A percentile compares a stretch with the other conserved stretches of the same genome.
Conservation (phyloP, 352 stramenopile genomes). For the Globisporangium canariense region DNA sequence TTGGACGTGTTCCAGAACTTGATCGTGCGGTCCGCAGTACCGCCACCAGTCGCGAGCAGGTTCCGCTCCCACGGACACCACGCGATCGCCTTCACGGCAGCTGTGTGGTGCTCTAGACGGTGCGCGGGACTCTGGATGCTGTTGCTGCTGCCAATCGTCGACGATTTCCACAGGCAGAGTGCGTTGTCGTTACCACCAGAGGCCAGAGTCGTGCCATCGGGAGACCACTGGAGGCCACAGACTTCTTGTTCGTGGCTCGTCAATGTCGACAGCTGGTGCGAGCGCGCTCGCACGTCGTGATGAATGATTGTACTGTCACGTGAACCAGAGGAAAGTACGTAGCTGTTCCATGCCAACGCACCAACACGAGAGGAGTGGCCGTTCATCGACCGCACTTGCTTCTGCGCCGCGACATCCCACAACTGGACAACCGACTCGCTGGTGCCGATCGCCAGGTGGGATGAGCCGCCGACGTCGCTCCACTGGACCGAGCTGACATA, state of each 20-base stretch:
- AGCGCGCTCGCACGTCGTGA: conserved; percentile 61
- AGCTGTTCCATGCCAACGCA: conserved; percentile 96
- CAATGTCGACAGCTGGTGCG: conserved; percentile 90
- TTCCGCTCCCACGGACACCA: conserved; percentile 99
- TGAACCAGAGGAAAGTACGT: conserved; percentile 91
- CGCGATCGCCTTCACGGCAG: conserved; percentile 97
- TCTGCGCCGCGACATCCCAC: conserved; percentile 94
- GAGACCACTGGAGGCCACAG: conserved; percentile 96
- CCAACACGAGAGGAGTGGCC: conserved; percentile 93
- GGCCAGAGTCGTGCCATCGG: conserved; percentile 93
- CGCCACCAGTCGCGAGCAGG: conserved; percentile 95
- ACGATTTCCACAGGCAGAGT: conserved; percentile 94
- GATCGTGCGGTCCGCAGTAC: conserved; percentile 97
- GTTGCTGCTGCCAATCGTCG: conserved; percentile 74
- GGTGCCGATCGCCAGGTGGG: conserved; percentile 94
- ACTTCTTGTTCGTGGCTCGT: conserved; percentile 96
- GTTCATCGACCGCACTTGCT: conserved; percentile 90
- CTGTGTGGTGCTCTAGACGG: conserved; percentile 94
- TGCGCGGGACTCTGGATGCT: conserved; percentile 62
- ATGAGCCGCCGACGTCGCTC: conserved; percentile 84
- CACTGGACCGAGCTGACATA: conserved; percentile 98
- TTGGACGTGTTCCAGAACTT: conserved; percentile 99
- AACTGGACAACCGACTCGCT: conserved; percentile 93
- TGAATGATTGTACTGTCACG: conserved; percentile 94
- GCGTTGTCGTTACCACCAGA: conserved; percentile 98